Percentiles rank a stretch among this genome's conserved stretches.
These are phyloP conservation scores for Penicillium malachiteum DNA, from an alignment of 495 filamentous ascomycete genomes.

Conservation along the genomic window DNA sequence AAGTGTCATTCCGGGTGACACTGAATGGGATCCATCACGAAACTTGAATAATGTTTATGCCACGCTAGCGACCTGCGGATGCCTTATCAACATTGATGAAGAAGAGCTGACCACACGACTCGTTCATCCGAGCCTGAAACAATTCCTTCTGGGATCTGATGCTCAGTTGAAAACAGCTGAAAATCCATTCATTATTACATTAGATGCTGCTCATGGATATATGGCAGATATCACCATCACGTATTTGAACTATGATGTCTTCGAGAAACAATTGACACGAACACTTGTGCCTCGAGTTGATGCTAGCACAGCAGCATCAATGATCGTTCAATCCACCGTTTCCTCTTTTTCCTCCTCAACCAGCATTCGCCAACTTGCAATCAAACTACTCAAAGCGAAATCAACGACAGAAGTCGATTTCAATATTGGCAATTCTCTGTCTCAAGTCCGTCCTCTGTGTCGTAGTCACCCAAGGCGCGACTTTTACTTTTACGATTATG, in stretches of 20 bases:
- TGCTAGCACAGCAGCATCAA: not conserved
- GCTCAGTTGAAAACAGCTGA: constrained; percentile 1
- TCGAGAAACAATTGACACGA: constrained; percentile 3
- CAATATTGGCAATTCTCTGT: not conserved
- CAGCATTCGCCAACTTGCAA: not conserved
- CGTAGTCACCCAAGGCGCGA: not conserved
- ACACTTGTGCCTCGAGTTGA: not conserved
- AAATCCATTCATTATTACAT: constrained; percentile 15
- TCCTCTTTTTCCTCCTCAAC: not conserved
- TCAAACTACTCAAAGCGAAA: not conserved
- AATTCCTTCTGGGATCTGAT: constrained; percentile 35
- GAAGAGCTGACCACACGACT: constrained; percentile 39
- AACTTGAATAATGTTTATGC: constrained; percentile 35
- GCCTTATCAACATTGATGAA: constrained; percentile 46
- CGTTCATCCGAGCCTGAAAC: constrained; percentile 43
- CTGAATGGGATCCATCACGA: constrained; percentile 31
- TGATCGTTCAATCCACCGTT: not conserved
- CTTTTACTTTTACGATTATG: not conserved
- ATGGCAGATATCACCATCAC: constrained; percentile 40
- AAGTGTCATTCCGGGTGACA: constrained; percentile 35
- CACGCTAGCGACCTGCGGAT: constrained; percentile 37
- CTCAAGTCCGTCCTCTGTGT: not conserved
- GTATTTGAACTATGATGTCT: constrained; percentile 38
- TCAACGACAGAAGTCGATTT: not conserved
- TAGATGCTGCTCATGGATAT: not conserved